These are phyloP conservation scores for Sporisorium scitamineum DNA, from an alignment of 1,284 basidiomycete species.

Conservation along the genomic window DNA sequence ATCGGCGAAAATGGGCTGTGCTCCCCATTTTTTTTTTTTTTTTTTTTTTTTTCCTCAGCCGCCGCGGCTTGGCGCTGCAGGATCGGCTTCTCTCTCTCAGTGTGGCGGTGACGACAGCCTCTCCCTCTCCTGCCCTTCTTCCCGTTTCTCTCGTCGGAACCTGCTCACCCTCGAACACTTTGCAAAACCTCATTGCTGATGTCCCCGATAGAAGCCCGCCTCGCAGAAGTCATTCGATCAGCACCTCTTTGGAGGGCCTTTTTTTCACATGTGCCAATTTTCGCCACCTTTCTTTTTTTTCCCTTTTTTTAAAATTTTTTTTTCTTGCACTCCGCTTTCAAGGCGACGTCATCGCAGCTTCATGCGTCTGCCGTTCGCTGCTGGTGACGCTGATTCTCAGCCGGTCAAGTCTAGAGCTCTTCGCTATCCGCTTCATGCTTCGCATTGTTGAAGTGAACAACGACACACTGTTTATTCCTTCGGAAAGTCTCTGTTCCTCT, in stretches of 20 bases:
- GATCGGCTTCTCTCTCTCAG: slow-evolving; percentile 11
- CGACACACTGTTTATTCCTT: no score
- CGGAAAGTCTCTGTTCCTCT: neutral
- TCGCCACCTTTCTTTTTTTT: neutral
- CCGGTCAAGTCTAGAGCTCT: no score
- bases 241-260: neutral
- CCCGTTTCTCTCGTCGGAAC: neutral
- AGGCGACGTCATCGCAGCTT: slow-evolving; percentile 2
- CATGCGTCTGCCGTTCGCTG: neutral
- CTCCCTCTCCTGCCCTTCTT: neutral
- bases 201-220: neutral
- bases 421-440: no score
- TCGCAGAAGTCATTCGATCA: neutral
- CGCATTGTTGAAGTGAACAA: no score
- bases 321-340: neutral
- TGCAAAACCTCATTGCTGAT: no score
- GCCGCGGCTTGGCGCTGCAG: slow-evolving; percentile 32
- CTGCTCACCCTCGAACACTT: neutral
- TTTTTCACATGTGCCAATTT: slow-evolving; percentile 3
- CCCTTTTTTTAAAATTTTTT: neutral
- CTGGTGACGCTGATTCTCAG: neutral
- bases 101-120: slow-evolving; percentile 20
- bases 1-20: neutral
- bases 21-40: neutral
- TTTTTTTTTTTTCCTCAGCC: neutral